Percentiles rank a stretch among this genome's conserved stretches.
phyloP scores from a whole-genome alignment of 2,329 filamentous ascomycete genomes.

The Gnomoniopsis smithogilvyi region DNA sequence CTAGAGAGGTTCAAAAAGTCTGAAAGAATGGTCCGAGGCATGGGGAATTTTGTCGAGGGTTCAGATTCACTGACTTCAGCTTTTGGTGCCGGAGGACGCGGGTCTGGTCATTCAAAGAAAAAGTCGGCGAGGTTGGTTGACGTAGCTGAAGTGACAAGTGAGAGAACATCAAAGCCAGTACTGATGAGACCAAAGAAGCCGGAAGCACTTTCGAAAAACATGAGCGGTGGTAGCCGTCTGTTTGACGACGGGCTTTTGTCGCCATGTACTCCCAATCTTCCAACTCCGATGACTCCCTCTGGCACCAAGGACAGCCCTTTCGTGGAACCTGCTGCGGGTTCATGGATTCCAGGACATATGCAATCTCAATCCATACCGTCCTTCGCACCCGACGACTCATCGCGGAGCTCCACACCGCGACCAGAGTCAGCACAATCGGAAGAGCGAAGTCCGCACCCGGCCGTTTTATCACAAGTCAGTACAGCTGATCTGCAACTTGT shows the following conservation, averaged over 20 bases:
- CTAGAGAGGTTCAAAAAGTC: conserved; percentile 27
- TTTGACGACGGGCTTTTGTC: neutral
- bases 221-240: neutral
- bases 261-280: neutral
- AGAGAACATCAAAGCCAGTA: neutral
- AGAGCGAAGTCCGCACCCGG: conserved; percentile 5
- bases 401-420: conserved; percentile 10
- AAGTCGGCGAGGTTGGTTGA: neutral
- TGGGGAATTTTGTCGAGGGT: conserved; percentile 34
- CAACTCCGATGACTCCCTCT: neutral
- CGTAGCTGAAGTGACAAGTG: neutral
- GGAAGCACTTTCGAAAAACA: neutral
- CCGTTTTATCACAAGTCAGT: conserved; percentile 13
- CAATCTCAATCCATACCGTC: neutral
- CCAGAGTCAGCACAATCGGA: conserved; percentile 12
- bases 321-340: neutral
- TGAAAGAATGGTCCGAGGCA: conserved; percentile 34
- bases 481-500: conserved; percentile 14
- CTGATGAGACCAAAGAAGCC: neutral
- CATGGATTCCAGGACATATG: neutral
- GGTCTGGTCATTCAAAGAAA: conserved; percentile 3
- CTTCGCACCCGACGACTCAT: conserved; percentile 10
- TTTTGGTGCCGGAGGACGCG: neutral
- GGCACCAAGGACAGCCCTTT: neutral
- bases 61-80: conserved; percentile 4